Base-by-base conservation (phyloP, 2,329 filamentous ascomycete genomes). In the Byssochlamys sp. region DNA sequence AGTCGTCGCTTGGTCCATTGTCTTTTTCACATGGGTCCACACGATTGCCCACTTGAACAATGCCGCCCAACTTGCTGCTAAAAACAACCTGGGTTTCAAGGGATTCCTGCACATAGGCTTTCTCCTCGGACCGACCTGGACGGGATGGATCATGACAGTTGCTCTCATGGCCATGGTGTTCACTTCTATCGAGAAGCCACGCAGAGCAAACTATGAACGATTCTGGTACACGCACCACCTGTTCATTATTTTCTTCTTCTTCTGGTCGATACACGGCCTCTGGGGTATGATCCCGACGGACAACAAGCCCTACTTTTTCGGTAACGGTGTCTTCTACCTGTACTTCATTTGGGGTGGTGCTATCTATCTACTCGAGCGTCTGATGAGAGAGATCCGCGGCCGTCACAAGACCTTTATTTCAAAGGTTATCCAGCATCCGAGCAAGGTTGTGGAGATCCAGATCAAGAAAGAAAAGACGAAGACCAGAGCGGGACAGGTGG, bases 211-310 rank as follows among this genome's bases (percentile, higher is more conserved):
- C 76, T 92, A 90, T 71, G 89, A 92, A 73, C 87, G 89, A 27
- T 95, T 94, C 79, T 95, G 90, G 89, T 91, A 91, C 73, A 90
- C 87, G 1, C 89, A 95, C 74, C 90, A 94, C 76, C 82, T 94
- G 71, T 94, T 94, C 71, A 84, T 92, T 73, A 69, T 92, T 62
- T 94, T 94, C 81, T 94, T 94, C 78, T 79, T 92, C 65, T 91
- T 94, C 80, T 94, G 89, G 89, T 86, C 89, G n/a, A 82, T 92
- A 66, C 90, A 95, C 73, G 90, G 89, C 58, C 87, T 88, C 27
- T 94, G 91, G 77, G 92, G 90, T 75, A 92, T 94, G 89, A 92
- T 92, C 67, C 89, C 90, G 73, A 85, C 89, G 55, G 89, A 94
- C 70, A 83, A 88, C 61, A 86, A 87, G 4, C 89, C 89, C 1